These are phyloP conservation scores for Mortierella sp. DNA, from an alignment of 371 early-diverging fungal species.

Conservation along the genomic window DNA sequence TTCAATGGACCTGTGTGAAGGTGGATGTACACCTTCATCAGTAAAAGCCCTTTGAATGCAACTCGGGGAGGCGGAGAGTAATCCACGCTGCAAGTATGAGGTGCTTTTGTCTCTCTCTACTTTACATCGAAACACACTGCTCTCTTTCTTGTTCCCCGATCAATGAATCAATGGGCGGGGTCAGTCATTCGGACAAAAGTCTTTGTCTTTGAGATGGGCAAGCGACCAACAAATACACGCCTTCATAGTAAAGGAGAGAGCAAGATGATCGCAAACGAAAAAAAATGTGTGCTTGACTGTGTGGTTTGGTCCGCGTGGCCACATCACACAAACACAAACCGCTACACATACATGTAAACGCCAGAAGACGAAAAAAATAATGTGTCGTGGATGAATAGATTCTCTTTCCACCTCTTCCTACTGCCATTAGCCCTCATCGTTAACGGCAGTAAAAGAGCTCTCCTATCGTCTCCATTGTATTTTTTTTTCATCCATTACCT, in stretches of 20 bases:
- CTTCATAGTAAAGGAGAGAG: not conserved
- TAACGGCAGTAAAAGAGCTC: not conserved
- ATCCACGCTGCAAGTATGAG: not conserved
- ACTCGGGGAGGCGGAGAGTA: conserved; percentile 4
- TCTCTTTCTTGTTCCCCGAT: not conserved
- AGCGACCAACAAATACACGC: not conserved
- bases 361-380: not conserved
- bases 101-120: conserved; percentile 3
- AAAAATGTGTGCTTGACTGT: too few species aligned
- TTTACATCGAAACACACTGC: not conserved
- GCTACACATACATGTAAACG: not conserved
- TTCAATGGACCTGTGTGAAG: not conserved
- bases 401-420: not conserved
- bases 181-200: not conserved
- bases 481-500: not conserved
- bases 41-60: not conserved
- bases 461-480: not conserved
- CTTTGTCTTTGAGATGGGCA: not conserved
- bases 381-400: conserved; percentile 1
- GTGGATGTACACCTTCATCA: not conserved
- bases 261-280: not conserved
- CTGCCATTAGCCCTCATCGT: not conserved
- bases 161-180: not conserved
- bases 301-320: conserved; percentile 1
- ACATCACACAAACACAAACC: not conserved